Evolutionary conservation across 176 grass and related monocot species (phyloP).

Genomic region (Thalia dealbata): DNA sequence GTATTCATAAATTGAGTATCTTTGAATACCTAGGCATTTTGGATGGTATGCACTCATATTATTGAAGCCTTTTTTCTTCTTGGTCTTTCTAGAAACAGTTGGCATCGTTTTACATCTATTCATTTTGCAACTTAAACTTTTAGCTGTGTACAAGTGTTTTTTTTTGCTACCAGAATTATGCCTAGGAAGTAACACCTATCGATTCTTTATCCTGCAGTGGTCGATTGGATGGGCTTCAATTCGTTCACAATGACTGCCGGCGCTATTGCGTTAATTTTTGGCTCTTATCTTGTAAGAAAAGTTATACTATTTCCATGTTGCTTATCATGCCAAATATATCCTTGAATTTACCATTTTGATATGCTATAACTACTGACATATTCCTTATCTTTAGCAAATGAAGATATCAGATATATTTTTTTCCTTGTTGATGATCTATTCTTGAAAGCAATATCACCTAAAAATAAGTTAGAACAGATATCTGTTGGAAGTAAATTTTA

Average conservation of each 20-base stretch:
- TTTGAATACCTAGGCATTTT: too few relatives aligned
- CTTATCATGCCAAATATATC: not conserved
- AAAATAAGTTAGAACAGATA: too few relatives aligned
- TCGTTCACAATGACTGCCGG: constrained; percentile 30
- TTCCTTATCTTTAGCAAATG: too few relatives aligned
- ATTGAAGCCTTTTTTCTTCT: not conserved
- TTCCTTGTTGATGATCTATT: too few relatives aligned
- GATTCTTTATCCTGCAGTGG: constrained; percentile 31
- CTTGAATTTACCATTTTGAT: too few relatives aligned
- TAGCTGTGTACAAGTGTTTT: too few relatives aligned
- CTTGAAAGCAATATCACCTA: too few relatives aligned
- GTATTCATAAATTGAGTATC: too few relatives aligned
- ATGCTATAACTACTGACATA: too few relatives aligned
- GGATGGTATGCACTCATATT: not conserved
- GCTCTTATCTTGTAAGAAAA: constrained; percentile 65
- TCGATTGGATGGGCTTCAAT: constrained; percentile 52
- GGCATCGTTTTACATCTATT: not conserved
- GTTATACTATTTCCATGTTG: not conserved
- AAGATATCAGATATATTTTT: too few relatives aligned
- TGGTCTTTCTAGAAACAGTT: not conserved
- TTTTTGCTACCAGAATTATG: not conserved
- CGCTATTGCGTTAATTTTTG: constrained; percentile 24
- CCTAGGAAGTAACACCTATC: not conserved
- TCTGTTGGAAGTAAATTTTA: too few relatives aligned
- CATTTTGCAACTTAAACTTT: too few relatives aligned